These are phyloP conservation scores for Musa balbisiana DNA, from an alignment of 202 grass and related monocot species.

Conservation along the genomic window DNA sequence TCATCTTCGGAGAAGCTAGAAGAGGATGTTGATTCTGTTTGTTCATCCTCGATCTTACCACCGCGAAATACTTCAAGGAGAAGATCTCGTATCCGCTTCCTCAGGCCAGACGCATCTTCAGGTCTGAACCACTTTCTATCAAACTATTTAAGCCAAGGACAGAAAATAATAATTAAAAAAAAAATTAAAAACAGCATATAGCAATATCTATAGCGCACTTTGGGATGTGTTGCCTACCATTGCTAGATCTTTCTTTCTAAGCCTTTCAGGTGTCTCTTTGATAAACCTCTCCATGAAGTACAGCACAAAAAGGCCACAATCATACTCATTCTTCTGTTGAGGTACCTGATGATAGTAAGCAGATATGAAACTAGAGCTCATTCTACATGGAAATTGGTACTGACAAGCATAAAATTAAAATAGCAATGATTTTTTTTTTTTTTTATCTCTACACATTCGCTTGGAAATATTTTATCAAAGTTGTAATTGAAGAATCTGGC, in stretches of 20 bases:
- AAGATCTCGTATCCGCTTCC: constrained; percentile 32
- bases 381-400: not conserved
- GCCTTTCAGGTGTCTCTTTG: constrained; percentile 35
- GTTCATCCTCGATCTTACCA: constrained; percentile 15
- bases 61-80: constrained; percentile 41
- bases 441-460: too few species aligned
- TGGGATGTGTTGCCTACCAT: constrained; percentile 24
- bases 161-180: constrained; percentile 4
- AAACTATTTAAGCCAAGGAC: constrained; percentile 43
- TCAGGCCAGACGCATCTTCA: constrained; percentile 42
- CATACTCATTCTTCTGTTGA: constrained; percentile 41
- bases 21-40: not conserved
- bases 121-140: constrained; percentile 59
- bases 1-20: not conserved
- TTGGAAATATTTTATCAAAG: too few species aligned
- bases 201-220: constrained; percentile 17
- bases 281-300: constrained; percentile 47
- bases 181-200: constrained; percentile 25
- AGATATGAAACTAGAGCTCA: not conserved
- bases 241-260: constrained; percentile 24
- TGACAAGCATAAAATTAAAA: not conserved
- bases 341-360: constrained; percentile 22
- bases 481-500: too few species aligned
- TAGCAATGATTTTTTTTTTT: not conserved
- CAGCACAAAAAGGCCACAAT: constrained; percentile 44